phyloP scores from a whole-genome alignment of 2,329 filamentous ascomycete species.

The Teratosphaeria viscida region DNA sequence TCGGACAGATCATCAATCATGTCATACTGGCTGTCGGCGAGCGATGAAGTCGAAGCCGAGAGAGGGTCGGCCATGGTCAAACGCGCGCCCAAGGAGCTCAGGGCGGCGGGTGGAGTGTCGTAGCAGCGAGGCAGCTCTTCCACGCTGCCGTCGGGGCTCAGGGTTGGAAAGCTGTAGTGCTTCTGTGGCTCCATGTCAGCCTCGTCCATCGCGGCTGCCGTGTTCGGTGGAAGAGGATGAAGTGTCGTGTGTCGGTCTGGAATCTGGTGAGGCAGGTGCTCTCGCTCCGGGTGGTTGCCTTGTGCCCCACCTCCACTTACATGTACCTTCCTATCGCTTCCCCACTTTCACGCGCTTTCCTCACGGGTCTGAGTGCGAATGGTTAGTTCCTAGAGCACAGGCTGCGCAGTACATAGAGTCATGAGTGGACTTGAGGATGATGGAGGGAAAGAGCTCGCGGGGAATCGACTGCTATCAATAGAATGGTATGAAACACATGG shows the following conservation, averaged over 20 bases:
- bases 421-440: not conserved
- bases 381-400: not conserved
- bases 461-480: not conserved
- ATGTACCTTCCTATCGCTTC: not conserved
- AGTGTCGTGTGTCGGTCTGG: not conserved
- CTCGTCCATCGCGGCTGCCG: not conserved
- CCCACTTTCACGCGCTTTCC: not conserved
- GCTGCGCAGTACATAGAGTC: too few relatives aligned
- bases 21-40: slow-evolving; percentile 21
- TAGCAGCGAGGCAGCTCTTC: slow-evolving; percentile 12
- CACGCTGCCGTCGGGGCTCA: slow-evolving; percentile 21
- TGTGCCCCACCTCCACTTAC: not conserved
- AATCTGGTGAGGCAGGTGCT: not conserved
- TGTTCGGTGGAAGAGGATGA: not conserved
- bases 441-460: not conserved
- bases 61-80: slow-evolving; percentile 12
- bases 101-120: slow-evolving; percentile 20
- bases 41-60: slow-evolving; percentile 10
- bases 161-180: slow-evolving; percentile 18
- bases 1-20: slow-evolving; percentile 23
- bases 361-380: too few relatives aligned
- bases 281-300: not conserved
- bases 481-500: not conserved
- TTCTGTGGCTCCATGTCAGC: not conserved
- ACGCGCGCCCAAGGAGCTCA: slow-evolving; percentile 17